phyloP scores from a whole-genome alignment of 768 basidiomycete genomes.

The Mycena sanguinolenta region DNA sequence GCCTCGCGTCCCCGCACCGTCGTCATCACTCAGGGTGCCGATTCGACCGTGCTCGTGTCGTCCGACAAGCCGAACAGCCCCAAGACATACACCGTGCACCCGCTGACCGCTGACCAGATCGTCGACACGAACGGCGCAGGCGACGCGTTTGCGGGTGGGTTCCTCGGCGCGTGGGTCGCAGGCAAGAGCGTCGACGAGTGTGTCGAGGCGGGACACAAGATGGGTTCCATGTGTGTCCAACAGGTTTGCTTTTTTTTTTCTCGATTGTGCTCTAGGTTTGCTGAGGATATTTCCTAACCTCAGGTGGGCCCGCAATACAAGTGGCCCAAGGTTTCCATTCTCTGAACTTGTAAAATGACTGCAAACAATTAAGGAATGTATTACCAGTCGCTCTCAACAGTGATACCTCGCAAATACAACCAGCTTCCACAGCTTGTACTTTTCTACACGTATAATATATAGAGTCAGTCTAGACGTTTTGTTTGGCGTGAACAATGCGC shows the following conservation, averaged over 20 bases:
- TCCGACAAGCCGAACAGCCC: slow-evolving; percentile 66
- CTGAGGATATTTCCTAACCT: slow-evolving; percentile 6
- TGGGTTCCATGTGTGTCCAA: slow-evolving; percentile 89
- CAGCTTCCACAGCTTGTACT: slow-evolving; percentile 40
- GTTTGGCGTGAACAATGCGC: too few relatives aligned
- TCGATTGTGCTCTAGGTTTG: neutral
- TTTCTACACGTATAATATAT: too few relatives aligned
- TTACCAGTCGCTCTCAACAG: slow-evolving; percentile 43
- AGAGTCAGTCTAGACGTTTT: too few relatives aligned
- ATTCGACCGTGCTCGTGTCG: slow-evolving; percentile 82
- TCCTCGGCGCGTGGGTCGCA: slow-evolving; percentile 86
- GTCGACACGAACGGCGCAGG: too few relatives aligned
- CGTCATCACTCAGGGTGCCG: slow-evolving; percentile 91
- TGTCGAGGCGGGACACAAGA: slow-evolving; percentile 87
- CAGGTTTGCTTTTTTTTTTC: slow-evolving; percentile 60
- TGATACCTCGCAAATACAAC: slow-evolving; percentile 31
- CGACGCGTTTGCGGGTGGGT: slow-evolving; percentile 97
- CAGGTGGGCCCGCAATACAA: slow-evolving; percentile 67
- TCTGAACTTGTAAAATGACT: slow-evolving; percentile 37
- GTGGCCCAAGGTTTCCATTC: slow-evolving; percentile 63
- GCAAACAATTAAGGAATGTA: neutral
- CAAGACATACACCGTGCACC: slow-evolving; percentile 67
- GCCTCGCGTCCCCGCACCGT: slow-evolving; percentile 82
- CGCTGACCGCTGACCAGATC: too few relatives aligned
- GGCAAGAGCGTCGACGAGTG: slow-evolving; percentile 85